These are phyloP conservation scores for Aquilaria sinensis DNA, from an alignment of 345 rosid species.

Conservation along the genomic window DNA sequence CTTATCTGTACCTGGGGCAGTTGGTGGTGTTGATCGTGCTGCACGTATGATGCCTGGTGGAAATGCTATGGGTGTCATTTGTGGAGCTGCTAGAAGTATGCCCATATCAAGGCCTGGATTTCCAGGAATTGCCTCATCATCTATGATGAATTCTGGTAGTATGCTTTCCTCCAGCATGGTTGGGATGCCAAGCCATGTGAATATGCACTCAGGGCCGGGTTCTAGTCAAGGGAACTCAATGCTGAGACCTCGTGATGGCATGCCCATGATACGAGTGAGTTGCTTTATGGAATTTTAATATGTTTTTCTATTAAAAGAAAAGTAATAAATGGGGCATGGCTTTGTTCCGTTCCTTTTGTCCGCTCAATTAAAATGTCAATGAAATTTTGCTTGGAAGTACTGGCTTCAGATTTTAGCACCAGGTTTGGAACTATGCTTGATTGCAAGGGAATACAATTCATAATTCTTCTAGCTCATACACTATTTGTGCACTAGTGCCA, in stretches of 20 bases:
- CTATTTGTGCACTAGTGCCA: no score
- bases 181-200: constrained; percentile 61
- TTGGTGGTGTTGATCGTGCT: constrained; percentile 53
- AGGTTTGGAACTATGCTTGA: no score
- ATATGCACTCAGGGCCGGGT: constrained; percentile 50
- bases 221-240: constrained; percentile 63
- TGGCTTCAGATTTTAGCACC: no score
- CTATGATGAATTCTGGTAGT: constrained; percentile 46
- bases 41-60: constrained; percentile 59
- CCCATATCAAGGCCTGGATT: constrained; percentile 63
- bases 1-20: constrained; percentile 53
- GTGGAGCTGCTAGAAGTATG: constrained; percentile 56
- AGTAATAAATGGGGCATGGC: no score
- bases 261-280: constrained; percentile 71
- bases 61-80: constrained; percentile 53
- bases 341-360: no score
- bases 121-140: constrained; percentile 61
- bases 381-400: no score
- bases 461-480: no score
- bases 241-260: constrained; percentile 62
- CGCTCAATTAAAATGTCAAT: background rate
- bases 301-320: no score
- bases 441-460: no score
- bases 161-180: constrained; percentile 60
- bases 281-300: background rate